phyloP scores from a whole-genome alignment of 805 yeast species.

The Candida wancherniae region DNA sequence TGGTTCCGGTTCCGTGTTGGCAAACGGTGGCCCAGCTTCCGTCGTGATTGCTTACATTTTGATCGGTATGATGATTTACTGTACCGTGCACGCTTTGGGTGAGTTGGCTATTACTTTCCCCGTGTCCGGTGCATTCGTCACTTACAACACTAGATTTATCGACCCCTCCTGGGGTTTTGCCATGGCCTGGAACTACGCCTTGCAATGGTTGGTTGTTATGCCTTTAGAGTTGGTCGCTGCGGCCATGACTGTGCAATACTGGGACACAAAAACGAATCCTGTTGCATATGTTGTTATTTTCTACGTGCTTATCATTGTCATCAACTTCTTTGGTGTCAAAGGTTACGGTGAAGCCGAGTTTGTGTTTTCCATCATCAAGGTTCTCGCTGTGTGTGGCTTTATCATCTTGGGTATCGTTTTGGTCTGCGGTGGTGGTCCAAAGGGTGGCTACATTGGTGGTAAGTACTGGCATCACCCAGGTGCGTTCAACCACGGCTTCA shows the following conservation, averaged over 20 bases:
- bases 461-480: conserved; percentile 58
- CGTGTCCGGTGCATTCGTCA: conserved; percentile 26
- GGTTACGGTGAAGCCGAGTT: conserved; percentile 72
- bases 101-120: conserved; percentile 53
- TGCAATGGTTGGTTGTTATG: conserved; percentile 34
- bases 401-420: conserved; percentile 51
- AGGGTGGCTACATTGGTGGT: conserved; percentile 57
- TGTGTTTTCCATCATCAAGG: conserved; percentile 49
- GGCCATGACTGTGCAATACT: conserved; percentile 39
- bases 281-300: conserved; percentile 57
- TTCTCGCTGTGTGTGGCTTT: conserved; percentile 56
- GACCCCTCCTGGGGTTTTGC: conserved; percentile 24
- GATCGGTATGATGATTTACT: conserved; percentile 54
- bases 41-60: conserved; percentile 52
- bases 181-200: conserved; percentile 32
- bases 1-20: conserved; percentile 55
- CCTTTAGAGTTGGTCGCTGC: conserved; percentile 37
- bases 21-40: conserved; percentile 62
- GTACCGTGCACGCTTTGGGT: conserved; percentile 60
- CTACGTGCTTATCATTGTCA: conserved; percentile 43
- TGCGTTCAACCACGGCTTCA: conserved; percentile 51
- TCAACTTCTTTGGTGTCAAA: conserved; percentile 57
- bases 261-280: conserved; percentile 41
- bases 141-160: conserved; percentile 20
- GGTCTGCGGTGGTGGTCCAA: conserved; percentile 53